Conservation (phyloP, 2,329 filamentous ascomycete species). For the Passalora sequoiae region DNA sequence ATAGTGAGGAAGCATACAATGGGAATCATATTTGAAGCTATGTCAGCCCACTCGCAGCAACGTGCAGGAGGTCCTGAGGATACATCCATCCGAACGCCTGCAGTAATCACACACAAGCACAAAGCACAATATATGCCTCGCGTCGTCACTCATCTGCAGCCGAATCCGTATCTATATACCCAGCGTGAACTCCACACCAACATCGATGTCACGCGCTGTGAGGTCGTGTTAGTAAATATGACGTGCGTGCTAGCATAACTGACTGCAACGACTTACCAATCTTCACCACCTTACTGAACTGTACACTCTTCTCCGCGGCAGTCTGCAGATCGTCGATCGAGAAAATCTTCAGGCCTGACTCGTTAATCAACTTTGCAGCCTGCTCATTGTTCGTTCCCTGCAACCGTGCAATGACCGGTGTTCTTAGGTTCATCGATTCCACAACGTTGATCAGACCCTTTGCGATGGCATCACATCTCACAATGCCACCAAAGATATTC, state of each 20-base stretch:
- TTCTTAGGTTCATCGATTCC: slow-evolving; percentile 89
- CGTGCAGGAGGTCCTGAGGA: neutral
- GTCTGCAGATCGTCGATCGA: slow-evolving; percentile 96
- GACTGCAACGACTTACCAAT: slow-evolving; percentile 73
- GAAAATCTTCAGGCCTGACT: slow-evolving; percentile 99
- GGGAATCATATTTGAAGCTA: neutral
- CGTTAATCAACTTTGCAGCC: slow-evolving; percentile 87
- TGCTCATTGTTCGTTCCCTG: slow-evolving; percentile 98
- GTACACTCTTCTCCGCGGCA: slow-evolving; percentile 95
- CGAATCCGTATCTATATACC: slow-evolving; percentile 65
- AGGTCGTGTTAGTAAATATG: slow-evolving; percentile 22
- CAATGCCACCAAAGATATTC: slow-evolving; percentile 99
- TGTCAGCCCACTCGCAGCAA: neutral
- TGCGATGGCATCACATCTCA: slow-evolving; percentile 96
- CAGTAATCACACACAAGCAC: slow-evolving; percentile 1
- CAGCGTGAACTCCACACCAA: slow-evolving; percentile 89
- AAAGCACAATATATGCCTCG: neutral
- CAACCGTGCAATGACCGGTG: slow-evolving; percentile 92
- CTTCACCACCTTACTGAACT: slow-evolving; percentile 99
- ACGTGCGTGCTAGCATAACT: too few relatives aligned
- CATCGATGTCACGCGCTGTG: slow-evolving; percentile 86
- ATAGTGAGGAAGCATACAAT: neutral
- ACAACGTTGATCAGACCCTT: slow-evolving; percentile 94
- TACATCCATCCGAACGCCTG: neutral
- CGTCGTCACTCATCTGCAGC: neutral